These are phyloP conservation scores for Hymenochaete sp. DNA, from an alignment of 1,284 basidiomycete species.

Conservation along the genomic window DNA sequence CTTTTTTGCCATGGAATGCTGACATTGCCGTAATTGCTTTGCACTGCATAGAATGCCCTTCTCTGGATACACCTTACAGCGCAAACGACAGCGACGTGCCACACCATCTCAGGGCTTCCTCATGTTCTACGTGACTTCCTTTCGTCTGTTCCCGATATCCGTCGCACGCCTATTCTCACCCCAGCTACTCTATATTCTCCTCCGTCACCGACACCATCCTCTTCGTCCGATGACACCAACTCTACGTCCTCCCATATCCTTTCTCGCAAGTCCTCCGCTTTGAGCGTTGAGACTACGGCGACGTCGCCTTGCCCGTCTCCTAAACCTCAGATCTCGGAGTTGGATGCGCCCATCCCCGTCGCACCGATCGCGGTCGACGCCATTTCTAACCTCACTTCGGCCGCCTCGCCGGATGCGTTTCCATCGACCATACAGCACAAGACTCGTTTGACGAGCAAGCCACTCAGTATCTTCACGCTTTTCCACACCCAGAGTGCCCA, in stretches of 20 bases:
- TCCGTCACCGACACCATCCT: slow-evolving; percentile 1
- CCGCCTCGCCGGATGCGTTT: not conserved
- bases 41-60: slow-evolving; percentile 3
- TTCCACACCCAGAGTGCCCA: slow-evolving; percentile 12
- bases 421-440: slow-evolving; percentile 5
- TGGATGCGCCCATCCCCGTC: not conserved
- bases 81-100: slow-evolving; percentile 14
- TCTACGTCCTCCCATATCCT: not conserved
- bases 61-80: slow-evolving; percentile 12
- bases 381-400: slow-evolving; percentile 1
- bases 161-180: not conserved
- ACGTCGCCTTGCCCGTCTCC: slow-evolving; percentile 9
- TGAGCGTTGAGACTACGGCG: slow-evolving; percentile 4
- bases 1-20: not conserved
- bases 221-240: slow-evolving; percentile 2
- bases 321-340: slow-evolving; percentile 6
- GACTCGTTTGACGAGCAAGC: slow-evolving; percentile 2
- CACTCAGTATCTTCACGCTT: slow-evolving; percentile 14
- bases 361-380: not conserved
- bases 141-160: not conserved
- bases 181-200: not conserved
- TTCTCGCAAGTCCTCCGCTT: slow-evolving; percentile 8
- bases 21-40: not conserved
- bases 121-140: slow-evolving; percentile 12
- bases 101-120: slow-evolving; percentile 15